Evolutionary conservation across 495 filamentous ascomycete species (phyloP).

Genomic region (Rusavskia elegans): DNA sequence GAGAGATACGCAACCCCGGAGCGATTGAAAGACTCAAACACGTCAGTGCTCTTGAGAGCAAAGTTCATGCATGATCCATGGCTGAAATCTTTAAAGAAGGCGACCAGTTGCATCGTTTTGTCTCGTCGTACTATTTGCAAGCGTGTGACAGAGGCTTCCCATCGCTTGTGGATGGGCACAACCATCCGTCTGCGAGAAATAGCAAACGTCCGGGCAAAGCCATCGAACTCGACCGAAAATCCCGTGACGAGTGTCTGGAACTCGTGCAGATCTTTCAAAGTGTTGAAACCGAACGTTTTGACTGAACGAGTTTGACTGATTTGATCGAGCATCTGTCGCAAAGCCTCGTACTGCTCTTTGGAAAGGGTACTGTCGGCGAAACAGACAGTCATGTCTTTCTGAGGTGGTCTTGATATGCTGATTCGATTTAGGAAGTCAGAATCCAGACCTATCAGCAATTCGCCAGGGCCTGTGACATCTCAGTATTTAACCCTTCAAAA

Average conservation of each 20-base stretch:
- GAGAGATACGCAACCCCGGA: slow-evolving; percentile 51
- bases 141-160: slow-evolving; percentile 59
- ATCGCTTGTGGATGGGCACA: slow-evolving; percentile 82
- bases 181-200: slow-evolving; percentile 77
- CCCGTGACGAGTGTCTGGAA: slow-evolving; percentile 69
- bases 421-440: slow-evolving; percentile 41
- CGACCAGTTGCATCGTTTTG: slow-evolving; percentile 55
- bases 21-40: slow-evolving; percentile 54
- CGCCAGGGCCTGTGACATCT: slow-evolving; percentile 37
- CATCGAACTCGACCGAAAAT: slow-evolving; percentile 59
- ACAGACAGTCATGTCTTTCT: slow-evolving; percentile 52
- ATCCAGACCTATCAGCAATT: slow-evolving; percentile 47
- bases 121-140: slow-evolving; percentile 65
- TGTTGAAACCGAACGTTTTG: slow-evolving; percentile 37
- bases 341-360: slow-evolving; percentile 36
- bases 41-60: slow-evolving; percentile 61
- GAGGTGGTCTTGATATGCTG: slow-evolving; percentile 44
- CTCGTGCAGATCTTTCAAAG: slow-evolving; percentile 45
- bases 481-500: slow-evolving; percentile 19
- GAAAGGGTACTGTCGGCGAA: slow-evolving; percentile 46
- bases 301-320: slow-evolving; percentile 22
- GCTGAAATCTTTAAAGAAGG: slow-evolving; percentile 69
- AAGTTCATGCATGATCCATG: slow-evolving; percentile 83
- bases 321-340: slow-evolving; percentile 37
- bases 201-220: slow-evolving; percentile 51